Evolutionary conservation across 805 yeast species (phyloP).

Genomic region (Candida ulmi): DNA sequence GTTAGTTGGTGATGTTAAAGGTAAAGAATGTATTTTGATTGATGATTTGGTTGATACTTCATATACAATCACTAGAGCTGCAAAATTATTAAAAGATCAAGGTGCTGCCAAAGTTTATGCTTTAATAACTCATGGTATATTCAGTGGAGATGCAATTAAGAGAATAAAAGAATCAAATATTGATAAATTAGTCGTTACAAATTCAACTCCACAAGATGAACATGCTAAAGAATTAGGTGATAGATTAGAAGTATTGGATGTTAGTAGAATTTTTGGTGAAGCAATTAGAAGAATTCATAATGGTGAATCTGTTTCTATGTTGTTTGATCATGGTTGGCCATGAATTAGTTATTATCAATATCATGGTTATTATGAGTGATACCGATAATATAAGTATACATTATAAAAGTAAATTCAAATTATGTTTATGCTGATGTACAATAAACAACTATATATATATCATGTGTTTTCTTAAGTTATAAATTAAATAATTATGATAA

Average conservation of each 20-base stretch:
- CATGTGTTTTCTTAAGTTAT: neutral
- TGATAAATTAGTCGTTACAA: slow-evolving; percentile 83
- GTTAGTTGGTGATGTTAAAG: slow-evolving; percentile 93
- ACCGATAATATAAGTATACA: too few relatives aligned
- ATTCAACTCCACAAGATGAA: slow-evolving; percentile 80
- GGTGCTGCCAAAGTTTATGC: slow-evolving; percentile 88
- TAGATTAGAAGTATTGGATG: slow-evolving; percentile 77
- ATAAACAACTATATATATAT: too few relatives aligned
- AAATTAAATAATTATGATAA: neutral
- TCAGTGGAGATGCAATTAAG: slow-evolving; percentile 84
- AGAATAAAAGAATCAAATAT: slow-evolving; percentile 63
- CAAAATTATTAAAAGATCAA: slow-evolving; percentile 83
- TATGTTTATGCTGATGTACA: too few relatives aligned
- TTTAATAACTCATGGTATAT: slow-evolving; percentile 85
- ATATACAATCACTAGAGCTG: slow-evolving; percentile 87
- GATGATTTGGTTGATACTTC: slow-evolving; percentile 96
- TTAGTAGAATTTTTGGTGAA: slow-evolving; percentile 84
- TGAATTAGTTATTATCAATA: slow-evolving; percentile 3
- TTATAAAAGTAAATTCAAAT: too few relatives aligned
- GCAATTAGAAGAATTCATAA: slow-evolving; percentile 94
- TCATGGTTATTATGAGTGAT: too few relatives aligned
- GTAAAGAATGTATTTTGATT: slow-evolving; percentile 78
- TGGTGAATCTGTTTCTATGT: slow-evolving; percentile 92
- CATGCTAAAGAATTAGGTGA: slow-evolving; percentile 49
- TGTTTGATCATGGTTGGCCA: slow-evolving; percentile 72